Base-by-base conservation (phyloP, 2,329 filamentous ascomycete species). In the Sclerotinia glacialis region DNA sequence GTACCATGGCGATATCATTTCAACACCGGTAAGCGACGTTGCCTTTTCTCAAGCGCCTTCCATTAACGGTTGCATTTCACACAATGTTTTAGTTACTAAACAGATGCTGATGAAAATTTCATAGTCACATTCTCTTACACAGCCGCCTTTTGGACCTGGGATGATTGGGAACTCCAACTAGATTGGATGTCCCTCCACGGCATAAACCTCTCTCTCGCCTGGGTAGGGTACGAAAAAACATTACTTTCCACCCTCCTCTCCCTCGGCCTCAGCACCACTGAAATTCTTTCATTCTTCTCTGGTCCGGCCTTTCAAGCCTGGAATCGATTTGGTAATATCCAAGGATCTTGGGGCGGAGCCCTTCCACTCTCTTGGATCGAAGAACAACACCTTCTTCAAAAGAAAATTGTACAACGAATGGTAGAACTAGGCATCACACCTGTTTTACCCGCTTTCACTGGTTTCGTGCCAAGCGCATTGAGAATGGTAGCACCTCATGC, bases 311-410 rank as follows among this genome's bases (percentile, higher is more conserved):
- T 83, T 66, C 80, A 82, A 67, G 76, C 82, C 14, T 85, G 82
- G 82, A 83, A 84, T 69, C 79, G 81, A n/a, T 81, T 85, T 65
- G 82, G 82, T 12, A 85, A 84, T 69, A 83, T 82, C 23, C 81
- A 83, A 69, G 79, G 80, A 9, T 81, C 80, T 0, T 84, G 82
- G 82, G 78, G 78, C 44, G 79, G 78, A 7, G 73, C 78, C 2
- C 69, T 83, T 16, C 80, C 82, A 5, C 68, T 76, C 34, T 70
- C 75, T 37, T 85, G 81, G 80, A 80, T 83, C 65, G 77, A 83
- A 28, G 67, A 73, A 46, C 83, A 83, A 70, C 83, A 80, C 62
- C 77, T 75, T 6, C 71, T 84, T 52, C 80, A 83, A 71, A 80
- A 81, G 72, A 78, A 80, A 69, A 84, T 84, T 60, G 72, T 83